Base-by-base conservation (phyloP, 176 grass and related monocot species). In the Bromus sterilis region DNA sequence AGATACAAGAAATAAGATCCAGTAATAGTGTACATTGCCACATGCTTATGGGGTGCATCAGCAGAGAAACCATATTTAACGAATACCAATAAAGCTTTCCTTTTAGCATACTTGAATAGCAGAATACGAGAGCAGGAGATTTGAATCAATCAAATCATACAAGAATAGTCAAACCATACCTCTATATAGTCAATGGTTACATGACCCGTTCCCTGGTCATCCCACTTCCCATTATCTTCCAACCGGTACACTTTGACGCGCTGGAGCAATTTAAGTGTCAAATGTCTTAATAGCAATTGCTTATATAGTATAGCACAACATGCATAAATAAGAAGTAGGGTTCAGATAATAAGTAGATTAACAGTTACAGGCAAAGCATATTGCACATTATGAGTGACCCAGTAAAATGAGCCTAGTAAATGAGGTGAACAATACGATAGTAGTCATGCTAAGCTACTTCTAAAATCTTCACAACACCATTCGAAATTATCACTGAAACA, bases 141-240 rank as follows among this genome's bases (percentile, higher is more conserved):
- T 37, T 60, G 56, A 21, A 21, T 83, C 58, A 64, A 80, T 37
- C 59, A 20, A 46, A 55, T 29, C 40, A 34, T 12, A 53, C 28
- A 84, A 55, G 23, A 66, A 67, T 32, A 76, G 66, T 57, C 21
- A 48, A 83, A 74, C 6, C 20, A 67, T 87, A 97, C 94, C 91
- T 97, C 79, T 29, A 91, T 71, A 69, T 82, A 84, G 78, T 94
- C 94, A 51, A 97, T 88, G 72, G 89, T 85, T 37, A 91, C 87
- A 78, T 91, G 94, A 51, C 94, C 91, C 8, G 87, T 97, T 88
- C 94, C 91, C 60, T 84, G 91, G 81, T 94, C 87, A 80, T 90
- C 89, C 91, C 91, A 94, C 73, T 88, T 89, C 21, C 89, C 94
- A 29, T 89, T 87, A 56, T 91, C 66, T 32, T 42, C 83, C 77